Base-by-base conservation (phyloP, 768 basidiomycete species). In the Mycena chlorophos region DNA sequence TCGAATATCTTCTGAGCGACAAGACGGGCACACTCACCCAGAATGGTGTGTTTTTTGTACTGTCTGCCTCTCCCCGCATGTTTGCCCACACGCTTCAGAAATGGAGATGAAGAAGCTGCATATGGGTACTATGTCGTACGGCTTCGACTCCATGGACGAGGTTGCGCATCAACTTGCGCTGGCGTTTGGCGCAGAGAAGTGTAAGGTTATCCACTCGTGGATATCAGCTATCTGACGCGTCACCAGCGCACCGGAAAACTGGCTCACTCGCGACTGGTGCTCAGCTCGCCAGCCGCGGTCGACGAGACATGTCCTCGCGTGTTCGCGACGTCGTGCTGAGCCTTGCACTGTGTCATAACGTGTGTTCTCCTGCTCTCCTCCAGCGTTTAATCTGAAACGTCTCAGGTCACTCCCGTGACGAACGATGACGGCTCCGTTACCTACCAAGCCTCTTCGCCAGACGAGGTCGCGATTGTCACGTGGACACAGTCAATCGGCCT, bases 31-130 rank as follows among this genome's bases (percentile, higher is more conserved):
- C 97, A 6, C 72, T 98, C 60, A 99, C 97, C 0, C 91, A 98
- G 70, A 99, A 99, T 68, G 96, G 95, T 94, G 57, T 25, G 81
- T 66, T 48, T 19, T 29, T n/a, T 20, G 30, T 14, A 6, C 13
- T 10, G 45, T 4, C 19, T 6, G 22, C 38, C 45, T 6, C 27
- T 20, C 39, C 34, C 30, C 25, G 20, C 54, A 37, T 49, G 34
- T 19, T 42, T 60, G 29, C 54, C 26, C 38, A 16, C 20, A 20
- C 27, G 19, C 22, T 17, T 3, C 69, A 98, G 96, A 98, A 69
- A 99, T 99, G 97, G 96, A 98, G 72, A 91, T 98, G 89, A 94
- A 89, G 78, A 99, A 97, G 69, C 76, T 99, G 26, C 97, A 98
- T 66, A 92, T 98, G 89, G 97, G 97, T 4, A 99, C 97, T 1